Evolutionary conservation across 352 stramenopile species (phyloP).

Genomic region (Phytopythium litorale): DNA sequence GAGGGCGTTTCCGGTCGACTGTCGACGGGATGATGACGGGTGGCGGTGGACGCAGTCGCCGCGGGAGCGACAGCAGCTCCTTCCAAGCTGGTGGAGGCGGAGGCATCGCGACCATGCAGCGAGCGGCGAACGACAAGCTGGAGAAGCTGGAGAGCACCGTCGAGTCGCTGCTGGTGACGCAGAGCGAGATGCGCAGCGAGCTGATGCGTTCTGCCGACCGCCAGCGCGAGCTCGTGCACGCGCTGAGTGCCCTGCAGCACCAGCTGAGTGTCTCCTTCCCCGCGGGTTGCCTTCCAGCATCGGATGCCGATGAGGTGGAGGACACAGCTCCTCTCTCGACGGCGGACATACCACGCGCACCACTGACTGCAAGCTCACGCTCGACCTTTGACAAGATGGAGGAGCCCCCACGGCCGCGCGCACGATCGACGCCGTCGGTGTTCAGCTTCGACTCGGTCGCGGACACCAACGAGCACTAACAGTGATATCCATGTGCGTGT

Average conservation of each 20-base stretch:
- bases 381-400: not conserved
- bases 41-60: not conserved
- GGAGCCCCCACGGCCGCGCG: constrained; percentile 1
- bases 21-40: not conserved
- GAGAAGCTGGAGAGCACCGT: constrained; percentile 50
- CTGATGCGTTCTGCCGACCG: constrained; percentile 24
- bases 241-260: constrained; percentile 17
- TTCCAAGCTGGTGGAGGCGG: not conserved
- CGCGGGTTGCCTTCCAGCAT: not conserved
- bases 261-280: constrained; percentile 7
- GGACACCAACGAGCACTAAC: not conserved
- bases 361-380: not conserved
- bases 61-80: not conserved
- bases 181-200: constrained; percentile 47
- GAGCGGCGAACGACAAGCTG: constrained; percentile 25
- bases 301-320: not conserved
- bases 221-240: constrained; percentile 34
- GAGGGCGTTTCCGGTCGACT: not conserved
- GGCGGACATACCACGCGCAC: not conserved
- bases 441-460: constrained; percentile 40
- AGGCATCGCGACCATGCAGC: constrained; percentile 11
- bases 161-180: constrained; percentile 23
- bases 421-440: constrained; percentile 18
- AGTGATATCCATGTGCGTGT: not conserved
- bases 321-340: too few species aligned